Percentiles rank a stretch among this genome's conserved stretches.
phyloP scores from a whole-genome alignment of 1,284 basidiomycete species.

The Fomitopsis pinicola region DNA sequence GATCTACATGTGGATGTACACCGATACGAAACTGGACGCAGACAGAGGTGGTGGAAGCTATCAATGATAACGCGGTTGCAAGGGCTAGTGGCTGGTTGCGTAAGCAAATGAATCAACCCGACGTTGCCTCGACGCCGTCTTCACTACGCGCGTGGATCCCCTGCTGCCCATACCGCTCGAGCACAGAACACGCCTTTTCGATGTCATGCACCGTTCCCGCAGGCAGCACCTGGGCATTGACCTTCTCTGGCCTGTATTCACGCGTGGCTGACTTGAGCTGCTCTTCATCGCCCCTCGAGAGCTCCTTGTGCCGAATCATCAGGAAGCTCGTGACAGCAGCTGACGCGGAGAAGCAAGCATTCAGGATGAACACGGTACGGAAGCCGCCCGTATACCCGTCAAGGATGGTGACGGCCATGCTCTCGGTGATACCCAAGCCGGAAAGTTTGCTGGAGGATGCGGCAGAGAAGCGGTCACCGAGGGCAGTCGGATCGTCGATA shows the following conservation, averaged over 20 bases:
- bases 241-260: background rate
- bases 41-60: too few relatives aligned
- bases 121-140: background rate
- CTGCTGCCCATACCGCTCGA: background rate
- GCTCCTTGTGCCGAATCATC: conserved; percentile 57
- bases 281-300: conserved; percentile 54
- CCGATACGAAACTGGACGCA: too few relatives aligned
- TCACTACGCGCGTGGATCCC: background rate
- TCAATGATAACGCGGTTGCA: too few relatives aligned
- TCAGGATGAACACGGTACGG: conserved; percentile 51
- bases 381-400: conserved; percentile 57
- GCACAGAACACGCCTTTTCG: too few relatives aligned
- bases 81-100: too few relatives aligned
- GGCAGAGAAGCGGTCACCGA: conserved; percentile 31
- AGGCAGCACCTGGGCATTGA: background rate
- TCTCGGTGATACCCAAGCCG: conserved; percentile 32
- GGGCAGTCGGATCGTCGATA: conserved; percentile 45
- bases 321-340: conserved; percentile 47
- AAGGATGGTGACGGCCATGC: conserved; percentile 40
- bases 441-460: conserved; percentile 25
- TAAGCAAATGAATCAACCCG: too few relatives aligned
- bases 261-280: conserved; percentile 33
- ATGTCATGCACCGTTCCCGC: background rate
- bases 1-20: too few relatives aligned
- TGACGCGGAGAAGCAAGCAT: conserved; percentile 41